Evolutionary conservation across 1,284 basidiomycete genomes (phyloP), one percentile per base, ranked within the genome.

Genomic region (Ceratobasidium papillatum): DNA sequence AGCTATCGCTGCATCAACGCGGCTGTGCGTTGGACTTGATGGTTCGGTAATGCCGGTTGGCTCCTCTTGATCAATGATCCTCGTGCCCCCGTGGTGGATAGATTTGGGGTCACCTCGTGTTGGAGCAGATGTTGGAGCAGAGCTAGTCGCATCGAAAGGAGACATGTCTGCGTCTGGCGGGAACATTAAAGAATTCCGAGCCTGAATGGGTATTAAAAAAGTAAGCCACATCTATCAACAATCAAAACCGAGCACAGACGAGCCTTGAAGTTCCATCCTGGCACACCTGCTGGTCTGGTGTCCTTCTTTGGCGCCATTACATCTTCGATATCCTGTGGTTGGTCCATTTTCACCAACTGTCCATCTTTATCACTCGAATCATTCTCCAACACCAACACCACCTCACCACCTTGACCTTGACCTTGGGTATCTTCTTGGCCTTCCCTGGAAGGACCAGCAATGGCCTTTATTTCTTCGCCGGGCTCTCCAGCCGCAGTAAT

Each of bases 181-280:
- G 80, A 96, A 98, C 94, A 97, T 96, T 69, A 98, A 86, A 8
- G 92, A 90, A 84, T 98, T 98, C 74, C 95, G 89, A 36, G 93
- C 87, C 94, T 95, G 78, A 8, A 74, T 49, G 51, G 34, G 30
- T n/a, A n/a, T n/a, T n/a, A 41, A 56, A 65, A 19, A 12, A 38
- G 43, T 65, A 58, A 73, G 64, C 30, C 43, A 64, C 56, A 74
- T 63, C 52, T 76, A 19, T 3, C 66, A 62, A 74, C 27, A 30
- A 51, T 38, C n/a, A 3, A 11, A n/a, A 45, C 7, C 19, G 56
- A 52, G n/a, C 41, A 64, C 63, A 41, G 34, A 80, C 85, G 76
- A 80, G 92, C 94, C 86, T 91, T 96, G 86, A 96, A 97, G 61
- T 88, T 89, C 94, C 95, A 97, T 0, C 88, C 91, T 78, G 94